Evolutionary conservation across 2,329 filamentous ascomycete genomes (phyloP).

Genomic region (Aaosphaeria pasadenensis): DNA sequence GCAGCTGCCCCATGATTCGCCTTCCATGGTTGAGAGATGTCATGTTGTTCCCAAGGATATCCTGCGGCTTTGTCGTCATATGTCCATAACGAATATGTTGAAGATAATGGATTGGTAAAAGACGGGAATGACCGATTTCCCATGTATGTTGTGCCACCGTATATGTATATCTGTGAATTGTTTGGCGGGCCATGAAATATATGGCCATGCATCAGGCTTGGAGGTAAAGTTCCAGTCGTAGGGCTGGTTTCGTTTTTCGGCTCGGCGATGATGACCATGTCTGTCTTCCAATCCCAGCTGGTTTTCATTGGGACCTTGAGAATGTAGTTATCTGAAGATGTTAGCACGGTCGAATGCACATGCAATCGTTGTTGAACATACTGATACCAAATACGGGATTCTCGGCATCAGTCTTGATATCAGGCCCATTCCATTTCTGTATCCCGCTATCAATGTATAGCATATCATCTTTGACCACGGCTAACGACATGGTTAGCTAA

Average conservation of each 20-base stretch:
- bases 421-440: constrained; percentile 15
- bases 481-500: constrained; percentile 3
- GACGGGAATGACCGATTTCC: constrained; percentile 14
- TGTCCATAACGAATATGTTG: constrained; percentile 17
- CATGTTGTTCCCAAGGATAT: constrained; percentile 15
- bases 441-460: constrained; percentile 22
- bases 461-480: constrained; percentile 16
- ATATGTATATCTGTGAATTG: constrained; percentile 10
- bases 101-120: constrained; percentile 10
- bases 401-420: background rate
- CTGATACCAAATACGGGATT: constrained; percentile 1
- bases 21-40: constrained; percentile 12
- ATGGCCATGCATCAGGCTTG: constrained; percentile 18
- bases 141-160: constrained; percentile 19
- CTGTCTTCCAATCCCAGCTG: constrained; percentile 21
- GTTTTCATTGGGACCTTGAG: constrained; percentile 14
- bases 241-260: constrained; percentile 18
- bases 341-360: background rate
- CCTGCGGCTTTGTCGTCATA: constrained; percentile 7
- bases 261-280: constrained; percentile 9
- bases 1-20: constrained; percentile 37
- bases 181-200: constrained; percentile 20
- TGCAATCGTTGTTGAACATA: background rate
- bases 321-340: constrained; percentile 14
- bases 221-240: constrained; percentile 13